Evolutionary conservation across 2,329 filamentous ascomycete genomes (phyloP), one percentile per base, ranked within the genome.

Genomic region (Ascochyta rabiei): DNA sequence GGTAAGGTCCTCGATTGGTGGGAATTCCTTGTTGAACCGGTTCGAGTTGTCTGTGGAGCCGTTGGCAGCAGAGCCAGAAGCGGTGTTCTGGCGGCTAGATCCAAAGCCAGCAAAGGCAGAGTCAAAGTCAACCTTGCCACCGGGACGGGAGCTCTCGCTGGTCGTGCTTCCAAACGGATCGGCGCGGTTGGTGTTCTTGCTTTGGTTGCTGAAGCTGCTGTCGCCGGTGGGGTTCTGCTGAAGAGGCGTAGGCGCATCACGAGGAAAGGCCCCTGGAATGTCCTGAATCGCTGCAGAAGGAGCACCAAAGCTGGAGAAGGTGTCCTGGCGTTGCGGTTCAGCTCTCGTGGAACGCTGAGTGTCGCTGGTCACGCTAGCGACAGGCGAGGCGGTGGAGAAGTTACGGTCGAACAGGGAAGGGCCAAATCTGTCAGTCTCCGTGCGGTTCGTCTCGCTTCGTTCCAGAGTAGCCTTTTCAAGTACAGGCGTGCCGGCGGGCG

Each of bases 1-100:
- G 58, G 90, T 89, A 53, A 97, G 78, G 71, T 93, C 91, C n/a
- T 89, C 87, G 56, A 98, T 96, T 0, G 93, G 95, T 28, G 95
- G 95, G 70, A 98, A 98, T 71, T 98, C 95, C 19, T 86, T 82
- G 68, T 87, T 83, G 66, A 90, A 89, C 37, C 74, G 77, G 49
- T 76, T 79, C 2, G 82, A 69, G 56, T 63, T 64, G 28, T 72
- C 62, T 28, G 59, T 43, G 31, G 68, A 58, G 6, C 72, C 68
- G 60, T 71, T 71, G 5, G 65, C 52, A 24, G 62, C 69, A 31
- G 72, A 68, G 21, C 63, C 66, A 24, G 73, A 63, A 34, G 78
- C 79, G 57, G 80, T 80, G 44, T 72, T 75, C 66, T 83, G 84
- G 57, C 81, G 82, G 42, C 80, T 77, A 42, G 74, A 61, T 35